These are phyloP conservation scores for Metrosideros polymorpha DNA, from an alignment of 441 rosid genomes.

Conservation along the genomic window DNA sequence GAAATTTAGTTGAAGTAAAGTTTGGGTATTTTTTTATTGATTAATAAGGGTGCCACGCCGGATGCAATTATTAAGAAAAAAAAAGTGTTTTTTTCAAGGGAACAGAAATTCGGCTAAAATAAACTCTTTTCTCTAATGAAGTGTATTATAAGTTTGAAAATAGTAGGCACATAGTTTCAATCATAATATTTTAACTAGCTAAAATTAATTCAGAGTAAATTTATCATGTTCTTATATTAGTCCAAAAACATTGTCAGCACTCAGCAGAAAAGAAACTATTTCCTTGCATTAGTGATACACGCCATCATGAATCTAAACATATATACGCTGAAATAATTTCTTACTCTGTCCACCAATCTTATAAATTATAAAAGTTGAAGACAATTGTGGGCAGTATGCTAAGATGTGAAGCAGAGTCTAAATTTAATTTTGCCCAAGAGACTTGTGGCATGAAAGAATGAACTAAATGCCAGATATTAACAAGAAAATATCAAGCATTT, in stretches of 20 bases:
- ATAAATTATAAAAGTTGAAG: too few species aligned
- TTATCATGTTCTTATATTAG: not conserved
- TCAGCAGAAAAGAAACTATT: not conserved
- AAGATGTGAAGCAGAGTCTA: too few species aligned
- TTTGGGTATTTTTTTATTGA: not conserved
- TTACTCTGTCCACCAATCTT: too few species aligned
- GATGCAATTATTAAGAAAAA: not conserved
- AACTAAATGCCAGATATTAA: not conserved
- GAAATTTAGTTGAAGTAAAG: not conserved
- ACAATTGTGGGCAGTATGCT: not conserved
- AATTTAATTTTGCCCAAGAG: too few species aligned
- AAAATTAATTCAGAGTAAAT: too few species aligned
- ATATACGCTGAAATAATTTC: too few species aligned
- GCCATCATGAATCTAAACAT: not conserved
- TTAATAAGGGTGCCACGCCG: not conserved
- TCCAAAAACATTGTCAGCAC: not conserved
- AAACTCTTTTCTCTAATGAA: not conserved
- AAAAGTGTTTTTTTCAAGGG: not conserved
- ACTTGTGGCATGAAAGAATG: not conserved
- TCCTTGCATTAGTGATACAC: not conserved
- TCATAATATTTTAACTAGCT: not conserved
- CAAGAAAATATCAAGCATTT: not conserved
- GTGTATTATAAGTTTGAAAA: not conserved
- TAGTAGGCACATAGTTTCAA: not conserved
- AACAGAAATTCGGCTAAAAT: not conserved